Base-by-base conservation (phyloP, 1,139 yeast species). In the Kodamaea plutei region DNA sequence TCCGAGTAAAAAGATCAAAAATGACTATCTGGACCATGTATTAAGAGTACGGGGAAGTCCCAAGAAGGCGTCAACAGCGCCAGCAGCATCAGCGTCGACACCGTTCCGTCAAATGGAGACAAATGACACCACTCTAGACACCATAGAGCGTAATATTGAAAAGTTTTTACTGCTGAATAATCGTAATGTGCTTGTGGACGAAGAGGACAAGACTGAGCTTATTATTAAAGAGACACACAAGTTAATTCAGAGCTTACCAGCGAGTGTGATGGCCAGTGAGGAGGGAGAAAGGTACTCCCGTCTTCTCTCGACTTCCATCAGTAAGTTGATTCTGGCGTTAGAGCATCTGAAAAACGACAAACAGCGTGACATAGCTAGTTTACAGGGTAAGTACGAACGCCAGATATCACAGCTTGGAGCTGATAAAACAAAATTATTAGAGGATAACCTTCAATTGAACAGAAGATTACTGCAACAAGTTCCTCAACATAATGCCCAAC, bases 211-310 rank as follows among this genome's bases (percentile, higher is more conserved):
- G 14, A 47, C 56, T 3, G 60, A 58, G 25, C 39, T 56, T 8
- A 36, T 57, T 15, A 46, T 61, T 11, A 47, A 43, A 15, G 61
- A 59, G 29, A 59, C 67, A 5, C 65, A 60, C 33, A 48, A 47
- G 25, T 36, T 53, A 21, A 47, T 61, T 8, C 48, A 43, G 16
- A 47, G 47, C 8, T 40, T 54, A 3, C 64, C 66, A 0, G 26
- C 38, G 6, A 43, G 48, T 6, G 44, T 52, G 1, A 25, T 45
- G 12, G 44, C 49, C 15, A 48, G 47, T 30, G 46, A 46, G 29
- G 61, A 56, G 15, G 53, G 58, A n/a, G 64, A 54, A 25, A 46
- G 44, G 29, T 58, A 48, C 40, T 47, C 43, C 23, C 35, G 31
- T 23, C 45, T 45, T 20, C 50, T 50, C 34, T 43, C 43, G 18